Conservation (phyloP, 164 flowering plant species). For the Echeveria elegans region DNA sequence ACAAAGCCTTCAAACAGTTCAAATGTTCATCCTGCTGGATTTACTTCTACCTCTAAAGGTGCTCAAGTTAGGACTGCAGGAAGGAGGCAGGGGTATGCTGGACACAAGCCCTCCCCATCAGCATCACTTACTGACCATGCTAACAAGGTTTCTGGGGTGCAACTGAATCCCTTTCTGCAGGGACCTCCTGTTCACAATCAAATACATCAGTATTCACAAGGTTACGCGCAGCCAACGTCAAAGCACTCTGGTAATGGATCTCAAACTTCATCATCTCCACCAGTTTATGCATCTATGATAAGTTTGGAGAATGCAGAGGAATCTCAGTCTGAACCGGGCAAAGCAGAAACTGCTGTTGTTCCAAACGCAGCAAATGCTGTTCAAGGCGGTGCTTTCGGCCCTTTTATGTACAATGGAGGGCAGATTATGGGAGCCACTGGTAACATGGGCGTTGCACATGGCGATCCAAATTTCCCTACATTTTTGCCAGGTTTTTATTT, state of each 20-base stretch:
- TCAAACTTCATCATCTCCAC: constrained; percentile 51
- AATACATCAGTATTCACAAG: too few species aligned
- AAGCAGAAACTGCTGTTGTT: constrained; percentile 47
- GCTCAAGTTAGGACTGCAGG: constrained; percentile 42
- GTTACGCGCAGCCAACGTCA: constrained; percentile 35
- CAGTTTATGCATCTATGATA: constrained; percentile 30
- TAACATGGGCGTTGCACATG: constrained; percentile 47
- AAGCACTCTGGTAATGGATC: constrained; percentile 41
- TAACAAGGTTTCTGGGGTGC: constrained; percentile 31
- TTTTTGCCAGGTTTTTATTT: constrained; percentile 64
- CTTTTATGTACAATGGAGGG: constrained; percentile 61
- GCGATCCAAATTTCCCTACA: constrained; percentile 77
- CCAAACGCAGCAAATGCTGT: constrained; percentile 44
- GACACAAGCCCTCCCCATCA: constrained; percentile 41
- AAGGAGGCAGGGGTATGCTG: constrained; percentile 31
- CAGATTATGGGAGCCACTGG: constrained; percentile 67
- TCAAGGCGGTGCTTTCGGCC: constrained; percentile 63
- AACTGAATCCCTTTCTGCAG: constrained; percentile 25
- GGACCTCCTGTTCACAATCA: constrained; percentile 41
- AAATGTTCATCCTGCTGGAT: constrained; percentile 36
- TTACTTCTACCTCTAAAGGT: constrained; percentile 24
- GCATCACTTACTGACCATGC: constrained; percentile 30
- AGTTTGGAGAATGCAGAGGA: constrained; percentile 50
- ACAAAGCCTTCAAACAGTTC: constrained; percentile 34
- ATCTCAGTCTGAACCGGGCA: constrained; percentile 42